Base-by-base conservation (phyloP, 441 rosid species). In the Erodium moschatum region DNA sequence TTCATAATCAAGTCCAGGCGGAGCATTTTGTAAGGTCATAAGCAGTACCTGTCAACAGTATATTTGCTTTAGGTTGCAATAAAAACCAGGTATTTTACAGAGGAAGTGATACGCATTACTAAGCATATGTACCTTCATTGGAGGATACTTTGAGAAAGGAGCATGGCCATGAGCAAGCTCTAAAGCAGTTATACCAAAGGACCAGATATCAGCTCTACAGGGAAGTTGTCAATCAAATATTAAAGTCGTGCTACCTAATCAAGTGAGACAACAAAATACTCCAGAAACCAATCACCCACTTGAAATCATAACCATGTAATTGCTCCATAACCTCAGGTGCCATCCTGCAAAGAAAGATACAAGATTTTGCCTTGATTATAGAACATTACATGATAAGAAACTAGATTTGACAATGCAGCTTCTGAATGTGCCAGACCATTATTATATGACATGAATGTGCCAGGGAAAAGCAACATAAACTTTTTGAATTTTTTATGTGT, bases 301-400 rank as follows among this genome's bases (percentile, higher is more conserved):
- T 94, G 84, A 91, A 89, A 77, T 94, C 97, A 84, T 94, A 94
- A 72, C 98, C 98, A 71, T 89, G 96, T 69, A 94, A 67, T 84
- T 94, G 98, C 83, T 94, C 97, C 98, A 94, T 86, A 77, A 94
- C 98, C 83, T 94, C 98, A 70, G 98, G 98, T 44, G 98, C 98
- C 98, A 94, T 94, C 98, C 98, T 94, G 76, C 69, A 73, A 78
- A 48, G 78, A 20, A 66, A 52, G 68, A 48, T 52, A 72, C 71
- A n/a, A 65, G 19, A 71, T 10, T 20, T 60, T 20, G 48, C 56
- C 40, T 50, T 54, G 56, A 44, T 62, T 46, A 33, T 60, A 4
- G 11, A 61, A 67, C 20, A 40, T 20, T 31, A 31, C 48, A 54
- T 11, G 38, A 69, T 52, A 68, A 67, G 42, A 19, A 24, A 60